Conservation (phyloP, 2,329 filamentous ascomycete species). For the Aphanocladium album region DNA sequence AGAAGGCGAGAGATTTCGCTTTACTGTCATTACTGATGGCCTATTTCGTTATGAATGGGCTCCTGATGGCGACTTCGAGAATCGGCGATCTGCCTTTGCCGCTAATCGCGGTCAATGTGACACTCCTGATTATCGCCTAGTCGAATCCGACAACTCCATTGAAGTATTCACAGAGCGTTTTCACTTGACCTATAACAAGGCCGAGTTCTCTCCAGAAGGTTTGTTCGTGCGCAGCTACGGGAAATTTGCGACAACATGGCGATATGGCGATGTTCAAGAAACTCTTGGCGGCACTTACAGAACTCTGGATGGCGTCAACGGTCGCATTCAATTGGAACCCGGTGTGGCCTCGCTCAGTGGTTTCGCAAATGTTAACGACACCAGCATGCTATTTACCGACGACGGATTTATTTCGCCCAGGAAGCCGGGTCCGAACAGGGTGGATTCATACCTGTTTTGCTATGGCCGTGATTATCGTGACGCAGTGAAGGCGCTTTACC, state of each 20-base stretch:
- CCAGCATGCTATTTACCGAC: constrained; percentile 51
- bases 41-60: constrained; percentile 60
- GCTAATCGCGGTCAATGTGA: constrained; percentile 43
- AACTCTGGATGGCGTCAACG: constrained; percentile 41
- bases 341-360: constrained; percentile 48
- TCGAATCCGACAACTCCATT: constrained; percentile 40
- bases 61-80: constrained; percentile 54
- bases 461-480: constrained; percentile 53
- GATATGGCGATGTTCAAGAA: constrained; percentile 40
- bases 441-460: constrained; percentile 56
- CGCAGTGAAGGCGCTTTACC: constrained; percentile 50
- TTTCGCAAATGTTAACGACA: constrained; percentile 49
- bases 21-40: constrained; percentile 52
- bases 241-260: constrained; percentile 33
- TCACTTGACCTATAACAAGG: constrained; percentile 55
- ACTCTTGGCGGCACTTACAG: constrained; percentile 46
- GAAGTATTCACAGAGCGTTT: constrained; percentile 53
- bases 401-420: constrained; percentile 48
- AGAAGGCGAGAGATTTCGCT: constrained; percentile 43
- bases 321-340: constrained; percentile 42
- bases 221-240: constrained; percentile 34
- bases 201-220: constrained; percentile 46
- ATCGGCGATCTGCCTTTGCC: constrained; percentile 58
- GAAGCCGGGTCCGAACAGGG: constrained; percentile 36
- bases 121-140: constrained; percentile 39